Conservation (phyloP, 2,329 filamentous ascomycete species). For the Penicillium brevicompactum region DNA sequence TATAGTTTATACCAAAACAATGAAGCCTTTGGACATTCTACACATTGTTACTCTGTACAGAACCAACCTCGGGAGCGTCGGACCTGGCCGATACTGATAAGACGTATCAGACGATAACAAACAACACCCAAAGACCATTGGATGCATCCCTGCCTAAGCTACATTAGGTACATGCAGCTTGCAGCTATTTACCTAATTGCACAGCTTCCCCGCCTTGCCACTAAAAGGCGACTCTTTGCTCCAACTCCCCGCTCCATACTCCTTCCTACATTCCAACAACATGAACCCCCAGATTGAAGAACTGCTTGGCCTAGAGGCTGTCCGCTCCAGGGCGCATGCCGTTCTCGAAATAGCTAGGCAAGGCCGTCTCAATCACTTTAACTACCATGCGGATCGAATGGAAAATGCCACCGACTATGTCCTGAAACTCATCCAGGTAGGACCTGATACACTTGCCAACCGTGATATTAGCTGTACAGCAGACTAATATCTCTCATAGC, state of each 20-base stretch:
- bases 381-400: constrained; percentile 44
- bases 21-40: neutral
- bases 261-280: neutral
- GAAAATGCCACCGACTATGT: constrained; percentile 48
- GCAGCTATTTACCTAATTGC: constrained; percentile 10
- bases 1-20: constrained; percentile 11
- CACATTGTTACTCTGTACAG: neutral
- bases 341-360: constrained; percentile 41
- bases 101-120: neutral
- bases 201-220: constrained; percentile 4
- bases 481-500: constrained; percentile 34
- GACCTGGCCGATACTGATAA: neutral
- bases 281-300: constrained; percentile 29
- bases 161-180: neutral
- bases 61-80: neutral
- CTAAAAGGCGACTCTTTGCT: neutral
- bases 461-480: neutral
- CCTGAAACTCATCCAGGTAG: constrained; percentile 46
- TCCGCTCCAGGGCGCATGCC: constrained; percentile 29
- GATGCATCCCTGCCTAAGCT: neutral
- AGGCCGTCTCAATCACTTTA: constrained; percentile 46
- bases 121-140: neutral
- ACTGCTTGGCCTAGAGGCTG: constrained; percentile 31
- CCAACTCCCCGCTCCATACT: neutral
- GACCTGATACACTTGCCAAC: neutral